phyloP scores from a whole-genome alignment of 1,139 yeast species.

The Hansenula sp. region DNA sequence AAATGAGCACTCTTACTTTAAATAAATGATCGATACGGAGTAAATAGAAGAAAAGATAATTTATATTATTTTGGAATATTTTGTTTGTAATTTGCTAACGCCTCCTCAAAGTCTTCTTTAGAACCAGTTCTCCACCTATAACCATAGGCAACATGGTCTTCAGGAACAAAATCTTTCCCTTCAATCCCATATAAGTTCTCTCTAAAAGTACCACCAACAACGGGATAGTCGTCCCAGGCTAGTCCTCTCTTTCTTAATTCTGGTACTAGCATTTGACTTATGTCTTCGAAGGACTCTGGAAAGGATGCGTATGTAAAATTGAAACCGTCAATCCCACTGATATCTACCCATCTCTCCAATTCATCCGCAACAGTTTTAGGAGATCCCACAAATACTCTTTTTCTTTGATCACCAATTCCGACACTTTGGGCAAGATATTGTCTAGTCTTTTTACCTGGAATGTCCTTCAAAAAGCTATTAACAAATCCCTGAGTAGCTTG shows the following conservation, averaged over 20 bases:
- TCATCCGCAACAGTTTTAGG: conserved; percentile 27
- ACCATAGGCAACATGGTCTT: conserved; percentile 31
- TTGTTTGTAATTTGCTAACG: too few relatives aligned
- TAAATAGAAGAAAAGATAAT: too few relatives aligned
- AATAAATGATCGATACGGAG: too few relatives aligned
- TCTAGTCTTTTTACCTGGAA: conserved; percentile 24
- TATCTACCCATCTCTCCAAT: conserved; percentile 28
- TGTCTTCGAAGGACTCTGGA: conserved; percentile 30
- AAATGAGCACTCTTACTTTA: conserved; percentile 21
- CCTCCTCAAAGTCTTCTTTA: conserved; percentile 33
- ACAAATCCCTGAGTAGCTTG: conserved; percentile 24
- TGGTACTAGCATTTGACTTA: conserved; percentile 27
- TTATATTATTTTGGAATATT: too few relatives aligned
- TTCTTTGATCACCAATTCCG: conserved; percentile 29
- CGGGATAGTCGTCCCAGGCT: conserved; percentile 26
- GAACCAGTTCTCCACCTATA: conserved; percentile 34
- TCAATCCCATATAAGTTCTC: conserved; percentile 5
- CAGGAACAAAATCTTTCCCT: background rate
- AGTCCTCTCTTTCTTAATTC: conserved; percentile 27
- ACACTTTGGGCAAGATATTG: conserved; percentile 19
- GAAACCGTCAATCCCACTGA: conserved; percentile 30
- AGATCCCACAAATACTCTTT: conserved; percentile 26
- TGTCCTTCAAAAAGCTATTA: conserved; percentile 23
- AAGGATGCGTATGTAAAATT: conserved; percentile 27
- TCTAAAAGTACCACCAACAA: conserved; percentile 14